Evolutionary conservation across 495 filamentous ascomycete genomes (phyloP).

Genomic region (Emericellopsis terricola): DNA sequence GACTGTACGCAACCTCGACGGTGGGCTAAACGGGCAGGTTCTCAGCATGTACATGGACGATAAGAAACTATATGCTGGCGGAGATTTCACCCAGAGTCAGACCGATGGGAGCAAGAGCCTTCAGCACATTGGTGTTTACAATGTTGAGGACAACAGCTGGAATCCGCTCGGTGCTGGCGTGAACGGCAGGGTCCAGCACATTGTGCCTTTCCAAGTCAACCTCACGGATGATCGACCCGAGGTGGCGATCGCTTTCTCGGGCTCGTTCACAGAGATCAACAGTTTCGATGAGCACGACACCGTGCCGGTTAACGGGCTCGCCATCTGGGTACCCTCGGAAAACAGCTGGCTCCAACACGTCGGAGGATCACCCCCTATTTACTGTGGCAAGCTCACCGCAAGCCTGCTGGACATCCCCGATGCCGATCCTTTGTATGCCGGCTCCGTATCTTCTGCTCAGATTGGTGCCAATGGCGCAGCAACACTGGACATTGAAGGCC

Average conservation of each 20-base stretch:
- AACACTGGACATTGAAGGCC: constrained; percentile 29
- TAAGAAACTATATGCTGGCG: constrained; percentile 61
- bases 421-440: constrained; percentile 51
- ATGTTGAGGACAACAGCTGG: constrained; percentile 52
- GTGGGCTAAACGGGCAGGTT: constrained; percentile 72
- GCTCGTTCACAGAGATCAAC: constrained; percentile 56
- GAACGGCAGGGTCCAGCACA: constrained; percentile 53
- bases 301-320: constrained; percentile 54
- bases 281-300: constrained; percentile 43
- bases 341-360: constrained; percentile 82
- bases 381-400: constrained; percentile 54
- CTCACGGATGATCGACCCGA: constrained; percentile 51
- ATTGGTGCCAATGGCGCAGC: constrained; percentile 52
- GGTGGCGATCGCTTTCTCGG: constrained; percentile 60
- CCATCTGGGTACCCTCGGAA: constrained; percentile 82
- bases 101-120: constrained; percentile 41
- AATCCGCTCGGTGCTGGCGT: constrained; percentile 68
- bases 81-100: constrained; percentile 62
- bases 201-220: constrained; percentile 69
- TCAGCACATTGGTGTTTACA: constrained; percentile 58
- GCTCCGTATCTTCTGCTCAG: constrained; percentile 54
- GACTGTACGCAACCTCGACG: constrained; percentile 37
- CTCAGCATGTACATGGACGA: constrained; percentile 45
- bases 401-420: constrained; percentile 39
- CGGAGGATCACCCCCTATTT: constrained; percentile 39